phyloP scores from a whole-genome alignment of 768 basidiomycete genomes.

The Serendipita sp. region DNA sequence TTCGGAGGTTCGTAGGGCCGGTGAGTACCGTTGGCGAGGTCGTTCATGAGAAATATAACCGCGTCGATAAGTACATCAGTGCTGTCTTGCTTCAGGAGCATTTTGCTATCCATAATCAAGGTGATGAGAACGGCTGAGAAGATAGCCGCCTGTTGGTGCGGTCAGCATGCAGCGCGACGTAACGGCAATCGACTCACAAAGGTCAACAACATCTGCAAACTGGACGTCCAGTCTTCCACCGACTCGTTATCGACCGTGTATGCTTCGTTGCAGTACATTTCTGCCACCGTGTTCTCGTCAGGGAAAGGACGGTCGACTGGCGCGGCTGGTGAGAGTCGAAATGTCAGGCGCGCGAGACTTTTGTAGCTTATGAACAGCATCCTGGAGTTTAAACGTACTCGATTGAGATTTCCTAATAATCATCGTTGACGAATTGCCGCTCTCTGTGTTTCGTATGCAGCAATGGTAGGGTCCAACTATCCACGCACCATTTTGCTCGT shows the following conservation, averaged over 20 bases:
- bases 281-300: no score
- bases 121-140: background rate
- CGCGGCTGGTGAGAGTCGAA: no score
- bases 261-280: no score
- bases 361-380: no score
- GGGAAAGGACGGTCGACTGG: no score
- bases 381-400: no score
- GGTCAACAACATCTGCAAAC: background rate
- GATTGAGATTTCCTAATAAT: no score
- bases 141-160: background rate
- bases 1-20: background rate
- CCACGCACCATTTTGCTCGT: no score
- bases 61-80: background rate
- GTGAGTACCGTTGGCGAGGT: background rate
- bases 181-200: background rate
- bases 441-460: no score
- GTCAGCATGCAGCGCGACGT: background rate
- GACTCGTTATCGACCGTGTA: background rate
- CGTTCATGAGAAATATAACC: background rate
- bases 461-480: no score
- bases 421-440: no score
- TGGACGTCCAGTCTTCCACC: background rate
- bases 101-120: background rate
- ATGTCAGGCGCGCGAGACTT: no score
- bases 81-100: background rate